A percentile compares a stretch with the other conserved stretches of the same genome.
These are phyloP conservation scores for Pestalotiopsis sp. DNA, from an alignment of 2,329 filamentous ascomycete genomes.

Conservation along the genomic window DNA sequence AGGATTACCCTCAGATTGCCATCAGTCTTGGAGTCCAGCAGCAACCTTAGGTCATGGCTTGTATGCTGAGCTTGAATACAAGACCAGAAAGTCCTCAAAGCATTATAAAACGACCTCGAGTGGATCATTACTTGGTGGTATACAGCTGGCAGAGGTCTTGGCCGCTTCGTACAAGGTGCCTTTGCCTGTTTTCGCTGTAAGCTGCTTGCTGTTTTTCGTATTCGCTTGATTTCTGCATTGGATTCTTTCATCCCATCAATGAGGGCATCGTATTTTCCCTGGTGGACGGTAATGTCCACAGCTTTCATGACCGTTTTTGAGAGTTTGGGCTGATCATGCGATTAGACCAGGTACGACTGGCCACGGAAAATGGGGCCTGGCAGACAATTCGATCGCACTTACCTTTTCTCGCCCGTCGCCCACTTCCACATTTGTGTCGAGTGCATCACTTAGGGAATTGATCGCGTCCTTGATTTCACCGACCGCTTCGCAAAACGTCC, in stretches of 20 bases:
- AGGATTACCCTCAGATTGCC: background rate
- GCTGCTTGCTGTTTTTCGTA: conserved; percentile 17
- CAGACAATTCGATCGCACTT: background rate
- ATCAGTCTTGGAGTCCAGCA: background rate
- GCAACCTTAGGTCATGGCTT: conserved; percentile 13
- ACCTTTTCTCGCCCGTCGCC: background rate
- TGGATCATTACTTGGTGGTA: conserved; percentile 11
- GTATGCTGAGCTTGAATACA: conserved; percentile 18
- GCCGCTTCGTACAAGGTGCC: background rate
- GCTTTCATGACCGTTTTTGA: background rate
- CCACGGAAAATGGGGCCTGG: background rate
- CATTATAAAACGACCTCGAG: conserved; percentile 17
- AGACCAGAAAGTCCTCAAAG: conserved; percentile 16
- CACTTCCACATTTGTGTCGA: background rate
- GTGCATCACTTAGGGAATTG: background rate
- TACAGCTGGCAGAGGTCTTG: background rate
- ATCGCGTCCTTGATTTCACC: background rate
- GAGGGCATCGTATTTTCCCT: conserved; percentile 13
- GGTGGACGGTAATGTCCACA: background rate
- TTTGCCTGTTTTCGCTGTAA: conserved; percentile 11
- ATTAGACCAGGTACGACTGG: background rate
- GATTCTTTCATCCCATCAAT: conserved; percentile 17
- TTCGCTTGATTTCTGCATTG: conserved; percentile 18
- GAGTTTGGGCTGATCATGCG: background rate
- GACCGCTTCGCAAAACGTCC: background rate